These are phyloP conservation scores for Alternaria triticimaculans DNA, from an alignment of 2,329 filamentous ascomycete species.

Conservation along the genomic window DNA sequence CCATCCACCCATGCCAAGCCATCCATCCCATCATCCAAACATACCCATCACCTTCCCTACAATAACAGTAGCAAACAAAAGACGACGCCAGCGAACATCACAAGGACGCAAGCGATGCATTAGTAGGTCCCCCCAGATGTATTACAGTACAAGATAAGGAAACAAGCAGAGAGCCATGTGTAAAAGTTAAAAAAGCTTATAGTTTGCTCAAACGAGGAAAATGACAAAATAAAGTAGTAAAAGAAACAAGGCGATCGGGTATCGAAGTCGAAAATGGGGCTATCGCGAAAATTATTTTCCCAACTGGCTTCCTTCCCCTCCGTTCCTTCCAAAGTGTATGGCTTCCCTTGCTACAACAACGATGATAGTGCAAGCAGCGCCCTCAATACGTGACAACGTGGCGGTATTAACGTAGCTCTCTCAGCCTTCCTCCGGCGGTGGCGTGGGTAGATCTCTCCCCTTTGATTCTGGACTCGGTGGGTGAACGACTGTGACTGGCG, in stretches of 20 bases:
- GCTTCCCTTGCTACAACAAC: neutral
- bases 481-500: constrained; percentile 46
- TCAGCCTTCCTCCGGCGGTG: constrained; percentile 33
- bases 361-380: neutral
- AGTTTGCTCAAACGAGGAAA: neutral
- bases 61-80: neutral
- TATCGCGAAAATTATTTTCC: neutral
- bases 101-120: neutral
- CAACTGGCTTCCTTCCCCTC: neutral
- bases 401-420: neutral
- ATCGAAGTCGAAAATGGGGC: constrained; percentile 8
- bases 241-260: constrained; percentile 7
- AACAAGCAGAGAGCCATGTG: neutral
- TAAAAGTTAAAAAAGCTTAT: neutral
- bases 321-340: neutral
- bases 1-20: neutral
- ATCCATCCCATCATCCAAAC: neutral
- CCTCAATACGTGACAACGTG: neutral
- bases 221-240: neutral
- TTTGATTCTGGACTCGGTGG: constrained; percentile 47
- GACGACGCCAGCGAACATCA: neutral
- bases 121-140: neutral
- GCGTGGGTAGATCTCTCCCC: constrained; percentile 37
- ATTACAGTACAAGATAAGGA: neutral
- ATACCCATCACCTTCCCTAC: neutral